Evolutionary conservation across 257 asterid species (phyloP).

Genomic region (Ligustrum vulgare): DNA sequence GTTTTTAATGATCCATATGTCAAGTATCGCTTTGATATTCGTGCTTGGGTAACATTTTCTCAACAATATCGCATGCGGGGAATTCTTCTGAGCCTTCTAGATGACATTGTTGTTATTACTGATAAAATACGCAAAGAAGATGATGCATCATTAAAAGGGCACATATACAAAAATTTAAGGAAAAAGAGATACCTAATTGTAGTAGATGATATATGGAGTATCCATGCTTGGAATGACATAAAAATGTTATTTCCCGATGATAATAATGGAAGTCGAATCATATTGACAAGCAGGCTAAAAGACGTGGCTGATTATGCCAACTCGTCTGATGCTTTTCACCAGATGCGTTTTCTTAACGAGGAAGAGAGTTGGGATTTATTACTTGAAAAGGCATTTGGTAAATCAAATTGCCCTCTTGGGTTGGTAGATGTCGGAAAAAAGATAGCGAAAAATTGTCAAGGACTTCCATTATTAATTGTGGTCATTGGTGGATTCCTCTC

Average conservation of each 20-base stretch:
- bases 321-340: not conserved
- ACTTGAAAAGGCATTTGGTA: conserved; percentile 1
- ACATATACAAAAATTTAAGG: conserved; percentile 17
- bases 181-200: conserved; percentile 8
- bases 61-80: not conserved
- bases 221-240: conserved; percentile 8
- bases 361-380: conserved; percentile 28
- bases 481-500: no score
- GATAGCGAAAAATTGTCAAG: no score
- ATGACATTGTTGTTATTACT: not conserved
- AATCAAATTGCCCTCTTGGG: conserved; percentile 18
- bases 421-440: conserved; percentile 25
- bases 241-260: conserved; percentile 17
- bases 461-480: no score
- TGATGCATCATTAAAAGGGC: not conserved
- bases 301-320: not conserved
- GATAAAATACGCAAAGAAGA: not conserved
- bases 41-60: conserved; percentile 25
- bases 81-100: not conserved
- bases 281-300: conserved; percentile 27
- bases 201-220: conserved; percentile 30
- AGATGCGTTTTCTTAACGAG: conserved; percentile 24
- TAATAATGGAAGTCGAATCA: not conserved
- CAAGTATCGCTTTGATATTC: not conserved
- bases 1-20: not conserved